Conservation (phyloP, 2,329 filamentous ascomycete genomes). For the Neofusicoccum cordaticola region DNA sequence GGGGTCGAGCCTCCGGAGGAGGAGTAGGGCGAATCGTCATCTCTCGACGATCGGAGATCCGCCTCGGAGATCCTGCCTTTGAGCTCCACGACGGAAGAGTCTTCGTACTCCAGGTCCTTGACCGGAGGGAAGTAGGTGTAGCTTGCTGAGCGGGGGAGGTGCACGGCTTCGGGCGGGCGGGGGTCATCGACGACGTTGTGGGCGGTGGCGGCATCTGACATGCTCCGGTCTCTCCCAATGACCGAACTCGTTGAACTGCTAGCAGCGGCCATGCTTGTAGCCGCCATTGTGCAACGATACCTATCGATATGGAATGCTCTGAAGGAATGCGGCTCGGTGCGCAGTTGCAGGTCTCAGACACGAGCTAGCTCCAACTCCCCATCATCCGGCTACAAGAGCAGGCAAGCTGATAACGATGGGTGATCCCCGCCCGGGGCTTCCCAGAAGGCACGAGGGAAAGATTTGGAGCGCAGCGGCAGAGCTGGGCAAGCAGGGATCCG, state of each 20-base stretch:
- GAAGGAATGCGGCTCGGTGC: constrained; percentile 14
- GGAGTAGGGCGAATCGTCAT: constrained; percentile 35
- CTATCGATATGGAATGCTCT: constrained; percentile 16
- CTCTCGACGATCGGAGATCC: constrained; percentile 26
- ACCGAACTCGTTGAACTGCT: background rate
- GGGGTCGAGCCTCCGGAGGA: constrained; percentile 47
- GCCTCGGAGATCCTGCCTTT: constrained; percentile 33
- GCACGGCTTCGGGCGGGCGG: constrained; percentile 25
- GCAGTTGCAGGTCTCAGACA: constrained; percentile 5
- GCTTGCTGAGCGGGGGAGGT: constrained; percentile 38
- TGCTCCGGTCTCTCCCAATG: constrained; percentile 15
- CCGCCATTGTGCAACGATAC: constrained; percentile 11
- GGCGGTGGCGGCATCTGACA: constrained; percentile 4
- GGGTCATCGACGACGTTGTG: constrained; percentile 19
- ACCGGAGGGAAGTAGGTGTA: constrained; percentile 42
- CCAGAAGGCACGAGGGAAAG: background rate
- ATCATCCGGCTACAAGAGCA: constrained; percentile 2
- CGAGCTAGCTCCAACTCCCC: constrained; percentile 16
- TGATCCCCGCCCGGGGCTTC: background rate
- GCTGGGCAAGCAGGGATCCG: constrained; percentile 2
- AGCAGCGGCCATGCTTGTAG: constrained; percentile 11
- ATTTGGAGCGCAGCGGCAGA: background rate
- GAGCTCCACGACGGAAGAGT: constrained; percentile 27
- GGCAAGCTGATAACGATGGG: constrained; percentile 3
- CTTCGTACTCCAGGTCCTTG: constrained; percentile 33